These are phyloP conservation scores for Populus hybrid DNA, from an alignment of 441 rosid species.

Conservation along the genomic window DNA sequence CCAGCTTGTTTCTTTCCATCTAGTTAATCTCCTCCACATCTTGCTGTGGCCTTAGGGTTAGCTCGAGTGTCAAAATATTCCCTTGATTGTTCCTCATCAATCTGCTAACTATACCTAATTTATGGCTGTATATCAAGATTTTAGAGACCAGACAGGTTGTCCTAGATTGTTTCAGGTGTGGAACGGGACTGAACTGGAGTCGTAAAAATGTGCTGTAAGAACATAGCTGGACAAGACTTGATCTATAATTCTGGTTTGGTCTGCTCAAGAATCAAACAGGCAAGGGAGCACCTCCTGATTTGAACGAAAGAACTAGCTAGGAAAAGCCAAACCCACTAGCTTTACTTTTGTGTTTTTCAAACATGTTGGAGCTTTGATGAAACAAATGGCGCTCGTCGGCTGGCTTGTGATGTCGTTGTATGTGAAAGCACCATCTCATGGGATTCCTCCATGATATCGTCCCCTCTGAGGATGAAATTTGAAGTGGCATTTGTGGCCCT, in stretches of 20 bases:
- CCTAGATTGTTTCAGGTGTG: no score
- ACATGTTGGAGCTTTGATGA: background rate
- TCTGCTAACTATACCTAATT: no score
- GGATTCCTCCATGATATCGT: conserved; percentile 13
- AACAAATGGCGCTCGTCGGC: conserved; percentile 13
- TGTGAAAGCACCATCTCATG: conserved; percentile 13
- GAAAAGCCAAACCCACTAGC: background rate
- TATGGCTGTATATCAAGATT: no score
- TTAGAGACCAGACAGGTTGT: no score
- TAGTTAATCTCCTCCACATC: no score
- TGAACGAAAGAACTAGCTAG: background rate
- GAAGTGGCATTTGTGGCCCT: conserved; percentile 22
- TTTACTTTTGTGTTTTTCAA: background rate
- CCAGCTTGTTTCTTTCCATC: background rate
- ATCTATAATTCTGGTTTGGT: background rate
- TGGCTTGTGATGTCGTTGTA: background rate
- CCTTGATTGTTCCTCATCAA: no score
- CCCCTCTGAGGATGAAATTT: conserved; percentile 8
- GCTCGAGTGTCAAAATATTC: no score
- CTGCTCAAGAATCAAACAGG: background rate
- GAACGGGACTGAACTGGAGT: background rate
- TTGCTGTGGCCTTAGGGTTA: no score
- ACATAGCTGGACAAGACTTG: background rate
- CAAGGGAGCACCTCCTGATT: background rate
- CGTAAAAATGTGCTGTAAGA: background rate